These are phyloP conservation scores for Pseudogymnoascus sp. DNA, from an alignment of 2,329 filamentous ascomycete species.

Conservation along the genomic window DNA sequence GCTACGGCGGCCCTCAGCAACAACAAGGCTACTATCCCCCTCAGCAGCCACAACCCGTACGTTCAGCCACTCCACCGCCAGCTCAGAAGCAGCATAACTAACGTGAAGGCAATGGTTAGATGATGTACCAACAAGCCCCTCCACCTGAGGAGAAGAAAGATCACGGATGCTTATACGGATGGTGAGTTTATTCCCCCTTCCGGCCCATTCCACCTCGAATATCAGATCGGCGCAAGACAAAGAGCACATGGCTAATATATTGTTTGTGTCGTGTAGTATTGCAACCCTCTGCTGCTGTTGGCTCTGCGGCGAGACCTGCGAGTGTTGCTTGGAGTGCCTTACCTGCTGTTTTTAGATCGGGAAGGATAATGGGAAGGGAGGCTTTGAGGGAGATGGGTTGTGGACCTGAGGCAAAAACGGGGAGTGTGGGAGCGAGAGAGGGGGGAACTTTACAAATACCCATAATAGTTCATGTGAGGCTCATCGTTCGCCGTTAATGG, in stretches of 20 bases:
- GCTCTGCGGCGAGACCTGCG: slow-evolving; percentile 37
- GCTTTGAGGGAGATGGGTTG: no score
- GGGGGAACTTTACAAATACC: no score
- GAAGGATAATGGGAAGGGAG: not conserved
- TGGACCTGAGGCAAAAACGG: no score
- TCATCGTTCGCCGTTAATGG: no score
- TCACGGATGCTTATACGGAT: slow-evolving; percentile 5
- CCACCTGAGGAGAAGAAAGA: not conserved
- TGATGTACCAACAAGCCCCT: slow-evolving; percentile 10
- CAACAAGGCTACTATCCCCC: not conserved
- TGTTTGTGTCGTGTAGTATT: slow-evolving; percentile 23
- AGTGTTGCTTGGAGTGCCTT: slow-evolving; percentile 36
- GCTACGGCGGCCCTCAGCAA: not conserved
- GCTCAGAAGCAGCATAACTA: not conserved
- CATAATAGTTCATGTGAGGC: no score
- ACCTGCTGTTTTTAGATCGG: slow-evolving; percentile 28
- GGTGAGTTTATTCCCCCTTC: not conserved
- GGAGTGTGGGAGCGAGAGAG: no score
- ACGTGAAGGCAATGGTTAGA: not conserved
- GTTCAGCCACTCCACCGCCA: not conserved
- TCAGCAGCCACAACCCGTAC: not conserved
- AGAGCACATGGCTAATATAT: no score
- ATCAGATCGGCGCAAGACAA: no score
- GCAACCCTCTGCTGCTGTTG: slow-evolving; percentile 38
- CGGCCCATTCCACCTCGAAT: not conserved